Evolutionary conservation across 2,329 filamentous ascomycete species (phyloP).

Genomic region (Fusarium mexicanum): DNA sequence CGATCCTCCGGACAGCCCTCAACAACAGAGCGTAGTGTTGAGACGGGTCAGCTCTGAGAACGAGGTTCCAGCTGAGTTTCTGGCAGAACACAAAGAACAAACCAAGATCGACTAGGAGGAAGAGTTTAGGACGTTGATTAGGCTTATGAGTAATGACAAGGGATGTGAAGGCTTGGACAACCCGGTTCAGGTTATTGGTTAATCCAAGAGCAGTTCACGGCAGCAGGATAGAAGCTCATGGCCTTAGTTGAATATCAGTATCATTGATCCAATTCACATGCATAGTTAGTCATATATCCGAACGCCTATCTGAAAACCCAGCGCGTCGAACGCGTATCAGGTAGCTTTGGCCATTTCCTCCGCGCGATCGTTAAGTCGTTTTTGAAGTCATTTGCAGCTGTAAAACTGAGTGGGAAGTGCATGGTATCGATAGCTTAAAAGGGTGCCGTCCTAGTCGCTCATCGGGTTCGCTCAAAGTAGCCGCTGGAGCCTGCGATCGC

Average conservation of each 20-base stretch:
- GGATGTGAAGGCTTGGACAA: background rate
- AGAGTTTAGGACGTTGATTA: conserved; percentile 1
- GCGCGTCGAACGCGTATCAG: conserved; percentile 22
- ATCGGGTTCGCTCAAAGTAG: conserved; percentile 92
- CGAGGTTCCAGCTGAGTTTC: conserved; percentile 64
- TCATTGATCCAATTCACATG: conserved; percentile 40
- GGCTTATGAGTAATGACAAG: conserved; percentile 26
- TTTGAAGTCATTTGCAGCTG: background rate
- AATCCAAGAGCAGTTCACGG: background rate
- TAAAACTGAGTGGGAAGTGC: conserved; percentile 19
- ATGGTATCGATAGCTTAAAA: conserved; percentile 29
- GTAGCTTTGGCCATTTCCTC: conserved; percentile 11
- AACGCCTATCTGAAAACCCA: conserved; percentile 40
- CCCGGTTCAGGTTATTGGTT: background rate
- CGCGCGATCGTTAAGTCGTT: conserved; percentile 24
- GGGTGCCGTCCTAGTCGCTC: conserved; percentile 32
- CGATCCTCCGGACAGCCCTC: conserved; percentile 23
- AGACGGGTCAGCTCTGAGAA: conserved; percentile 49
- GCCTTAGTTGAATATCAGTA: conserved; percentile 25
- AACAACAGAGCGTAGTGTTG: conserved; percentile 20
- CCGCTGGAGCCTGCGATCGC: conserved; percentile 87
- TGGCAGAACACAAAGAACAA: conserved; percentile 54
- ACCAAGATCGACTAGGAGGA: conserved; percentile 21
- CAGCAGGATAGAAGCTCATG: background rate
- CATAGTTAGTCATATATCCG: conserved; percentile 36